A percentile compares a stretch with the other conserved stretches of the same genome.
These are phyloP conservation scores for Cichorium intybus DNA, from an alignment of 140 eudicot genomes.

Conservation along the genomic window DNA sequence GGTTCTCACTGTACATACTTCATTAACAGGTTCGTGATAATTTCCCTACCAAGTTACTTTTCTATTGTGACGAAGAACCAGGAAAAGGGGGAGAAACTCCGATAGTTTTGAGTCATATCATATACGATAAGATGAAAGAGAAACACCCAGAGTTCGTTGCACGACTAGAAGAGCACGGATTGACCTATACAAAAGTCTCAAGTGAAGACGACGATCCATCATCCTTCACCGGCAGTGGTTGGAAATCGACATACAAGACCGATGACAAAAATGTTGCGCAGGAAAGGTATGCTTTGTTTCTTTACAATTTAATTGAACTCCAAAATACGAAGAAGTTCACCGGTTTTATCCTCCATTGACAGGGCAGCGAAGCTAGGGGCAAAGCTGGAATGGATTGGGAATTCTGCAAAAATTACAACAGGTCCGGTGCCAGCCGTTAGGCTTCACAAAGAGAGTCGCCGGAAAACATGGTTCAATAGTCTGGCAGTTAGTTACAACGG, in stretches of 20 bases:
- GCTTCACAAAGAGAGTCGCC: conserved; percentile 36
- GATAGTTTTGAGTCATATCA: too few species aligned
- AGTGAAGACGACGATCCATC: conserved; percentile 53
- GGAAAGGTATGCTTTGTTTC: conserved; percentile 41
- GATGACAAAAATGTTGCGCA: conserved; percentile 54
- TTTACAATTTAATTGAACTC: background rate
- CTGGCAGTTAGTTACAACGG: conserved; percentile 47
- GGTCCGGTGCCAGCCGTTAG: conserved; percentile 50
- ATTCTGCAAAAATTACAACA: conserved; percentile 39
- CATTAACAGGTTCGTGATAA: conserved; percentile 41
- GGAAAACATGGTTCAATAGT: conserved; percentile 70
- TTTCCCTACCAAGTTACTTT: conserved; percentile 59
- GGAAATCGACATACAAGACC: conserved; percentile 59
- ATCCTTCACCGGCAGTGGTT: conserved; percentile 45
- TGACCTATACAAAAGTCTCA: conserved; percentile 37
- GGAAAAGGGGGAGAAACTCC: conserved; percentile 65
- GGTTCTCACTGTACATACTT: too few species aligned
- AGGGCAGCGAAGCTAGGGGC: conserved; percentile 57
- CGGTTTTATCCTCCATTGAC: background rate
- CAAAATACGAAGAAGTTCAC: too few species aligned
- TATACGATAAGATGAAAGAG: conserved; percentile 60
- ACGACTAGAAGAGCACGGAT: conserved; percentile 51
- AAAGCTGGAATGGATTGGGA: conserved; percentile 58
- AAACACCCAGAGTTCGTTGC: conserved; percentile 55
- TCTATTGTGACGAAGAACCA: conserved; percentile 76